Evolutionary conservation across 2,329 filamentous ascomycete species (phyloP).

Genomic region (Colletotrichum euphorbiae): DNA sequence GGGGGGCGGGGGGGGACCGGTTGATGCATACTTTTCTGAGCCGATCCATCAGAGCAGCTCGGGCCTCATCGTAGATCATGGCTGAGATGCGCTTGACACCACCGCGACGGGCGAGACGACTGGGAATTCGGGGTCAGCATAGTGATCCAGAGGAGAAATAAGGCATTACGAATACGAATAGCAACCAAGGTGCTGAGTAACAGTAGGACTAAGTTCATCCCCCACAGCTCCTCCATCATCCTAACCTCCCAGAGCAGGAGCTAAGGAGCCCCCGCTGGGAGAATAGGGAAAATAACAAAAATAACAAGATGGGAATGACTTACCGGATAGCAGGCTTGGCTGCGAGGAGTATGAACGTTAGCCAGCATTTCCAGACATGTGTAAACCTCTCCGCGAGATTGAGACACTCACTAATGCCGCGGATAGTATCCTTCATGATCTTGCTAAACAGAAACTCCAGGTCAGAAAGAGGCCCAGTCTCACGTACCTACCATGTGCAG

Average conservation of each 20-base stretch:
- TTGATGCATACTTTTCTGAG: constrained; percentile 58
- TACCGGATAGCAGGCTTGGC: constrained; percentile 68
- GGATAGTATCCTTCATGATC: constrained; percentile 59
- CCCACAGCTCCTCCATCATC: not conserved
- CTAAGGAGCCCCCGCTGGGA: not conserved
- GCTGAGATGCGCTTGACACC: constrained; percentile 80
- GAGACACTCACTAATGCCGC: constrained; percentile 59
- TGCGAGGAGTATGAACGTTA: constrained; percentile 43
- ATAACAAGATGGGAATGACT: constrained; percentile 33
- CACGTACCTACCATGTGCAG: not conserved
- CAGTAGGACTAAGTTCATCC: not conserved
- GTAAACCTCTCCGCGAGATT: constrained; percentile 35
- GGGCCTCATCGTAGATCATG: constrained; percentile 71
- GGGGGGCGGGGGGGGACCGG: too few relatives aligned
- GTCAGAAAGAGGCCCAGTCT: constrained; percentile 5
- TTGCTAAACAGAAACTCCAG: constrained; percentile 56
- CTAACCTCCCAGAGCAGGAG: not conserved
- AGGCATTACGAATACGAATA: too few relatives aligned
- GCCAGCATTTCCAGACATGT: constrained; percentile 31
- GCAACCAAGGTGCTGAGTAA: too few relatives aligned
- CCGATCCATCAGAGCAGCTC: constrained; percentile 61
- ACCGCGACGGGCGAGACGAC: constrained; percentile 79
- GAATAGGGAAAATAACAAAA: constrained; percentile 34
- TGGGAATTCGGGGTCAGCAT: constrained; percentile 44
- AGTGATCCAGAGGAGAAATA: not conserved